Base-by-base conservation (phyloP, 495 filamentous ascomycete species). In the Penicillium turbatum region DNA sequence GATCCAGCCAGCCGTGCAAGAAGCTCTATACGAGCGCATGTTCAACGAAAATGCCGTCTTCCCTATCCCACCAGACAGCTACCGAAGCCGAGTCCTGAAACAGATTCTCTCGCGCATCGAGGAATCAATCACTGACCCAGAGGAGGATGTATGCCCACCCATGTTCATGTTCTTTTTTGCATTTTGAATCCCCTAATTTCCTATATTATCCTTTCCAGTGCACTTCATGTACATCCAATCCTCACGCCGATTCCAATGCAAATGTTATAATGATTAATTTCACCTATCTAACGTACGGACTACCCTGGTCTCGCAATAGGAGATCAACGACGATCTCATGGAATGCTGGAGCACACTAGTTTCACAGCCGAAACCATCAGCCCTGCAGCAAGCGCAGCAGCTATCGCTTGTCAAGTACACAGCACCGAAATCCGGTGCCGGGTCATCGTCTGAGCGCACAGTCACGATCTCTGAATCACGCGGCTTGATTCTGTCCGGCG, bases 391-490 rank as follows among this genome's bases (percentile, higher is more conserved):
- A 51, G 85, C 81, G n/a, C 88, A 91, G 72, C 80, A 90, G 65
- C 84, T 86, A 59, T 82, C 81, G 29, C 85, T 84, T 59, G 84
- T 95, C 44, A 88, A 82, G 29, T 96, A 93, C 59, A 83, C 81
- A 32, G 66, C 74, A 60, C 84, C 4, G 31, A 67, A 5, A 55
- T 55, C 27, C 41, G 30, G 27, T 10, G 7, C 7, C 3, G 41
- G 27, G 26, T 12, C n/a, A 4, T 16, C 1, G 29, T 53, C 68
- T 87, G 53, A 86, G 75, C 51, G 61, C 29, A 69, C 68, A 37
- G 61, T 75, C 3, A 66, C 65, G 29, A 76, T 68, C 13, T 69
- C 63, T 12, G 92, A 97, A 72, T 84, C 87, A 10, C 83, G 86
- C 4, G 78, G 79, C 26, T 66, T 96, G 1, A 82, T 97, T 37